These are phyloP conservation scores for Apiosordaria backusii DNA, from an alignment of 495 filamentous ascomycete species.

Conservation along the genomic window DNA sequence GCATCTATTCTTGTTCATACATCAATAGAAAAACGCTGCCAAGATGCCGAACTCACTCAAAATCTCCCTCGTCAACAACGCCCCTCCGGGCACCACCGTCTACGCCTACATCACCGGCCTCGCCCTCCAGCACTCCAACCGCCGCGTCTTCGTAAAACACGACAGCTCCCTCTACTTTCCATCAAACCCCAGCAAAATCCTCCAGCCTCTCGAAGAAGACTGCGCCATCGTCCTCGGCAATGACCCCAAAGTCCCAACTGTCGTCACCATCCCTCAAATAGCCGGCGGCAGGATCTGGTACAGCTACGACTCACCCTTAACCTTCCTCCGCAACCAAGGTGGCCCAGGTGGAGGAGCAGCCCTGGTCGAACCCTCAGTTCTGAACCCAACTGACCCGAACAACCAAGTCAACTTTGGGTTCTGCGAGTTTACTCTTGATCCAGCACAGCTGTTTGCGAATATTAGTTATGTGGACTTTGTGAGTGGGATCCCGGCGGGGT, in stretches of 20 bases:
- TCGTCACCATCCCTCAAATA: conserved; percentile 62
- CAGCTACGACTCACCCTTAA: conserved; percentile 50
- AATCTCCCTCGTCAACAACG: conserved; percentile 39
- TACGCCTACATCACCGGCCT: conserved; percentile 46
- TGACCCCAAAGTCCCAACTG: conserved; percentile 43
- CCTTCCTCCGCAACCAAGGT: conserved; percentile 69
- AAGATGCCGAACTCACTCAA: conserved; percentile 41
- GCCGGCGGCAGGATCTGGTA: conserved; percentile 72
- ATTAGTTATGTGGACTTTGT: conserved; percentile 78
- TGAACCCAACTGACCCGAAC: conserved; percentile 68
- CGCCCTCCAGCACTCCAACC: conserved; percentile 35
- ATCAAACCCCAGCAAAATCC: conserved; percentile 32
- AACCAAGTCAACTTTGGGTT: conserved; percentile 63
- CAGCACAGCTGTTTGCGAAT: conserved; percentile 69
- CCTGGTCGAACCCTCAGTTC: conserved; percentile 70
- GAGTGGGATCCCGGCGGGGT: conserved; percentile 57
- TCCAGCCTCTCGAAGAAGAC: conserved; percentile 53
- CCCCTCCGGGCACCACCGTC: conserved; percentile 24
- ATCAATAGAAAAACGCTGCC: not conserved
- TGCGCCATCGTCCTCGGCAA: conserved; percentile 65
- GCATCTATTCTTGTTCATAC: not conserved
- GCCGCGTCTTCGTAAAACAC: conserved; percentile 37
- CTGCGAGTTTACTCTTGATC: conserved; percentile 72
- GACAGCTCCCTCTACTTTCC: conserved; percentile 38
- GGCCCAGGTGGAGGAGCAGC: conserved; percentile 45